Evolutionary conservation across 2,329 filamentous ascomycete species (phyloP).

Genomic region (Penicillium crustosum): DNA sequence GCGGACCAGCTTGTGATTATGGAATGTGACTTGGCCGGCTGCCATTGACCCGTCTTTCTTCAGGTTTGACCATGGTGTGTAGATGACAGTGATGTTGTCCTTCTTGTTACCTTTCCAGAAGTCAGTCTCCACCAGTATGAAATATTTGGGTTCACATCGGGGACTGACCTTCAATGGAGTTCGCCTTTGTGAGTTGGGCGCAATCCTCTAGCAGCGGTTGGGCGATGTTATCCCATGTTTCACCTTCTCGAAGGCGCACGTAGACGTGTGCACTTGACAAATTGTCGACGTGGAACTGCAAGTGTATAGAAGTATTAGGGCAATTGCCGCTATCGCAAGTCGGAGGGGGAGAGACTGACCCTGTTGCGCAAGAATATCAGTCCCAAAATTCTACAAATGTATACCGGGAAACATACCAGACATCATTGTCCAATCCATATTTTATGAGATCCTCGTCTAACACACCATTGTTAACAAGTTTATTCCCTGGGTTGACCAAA

Average conservation of each 20-base stretch:
- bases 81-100: constrained; percentile 94
- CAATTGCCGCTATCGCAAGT: neutral
- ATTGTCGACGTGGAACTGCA: constrained; percentile 93
- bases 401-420: constrained; percentile 63
- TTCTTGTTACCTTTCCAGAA: constrained; percentile 80
- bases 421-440: constrained; percentile 89
- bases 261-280: constrained; percentile 96
- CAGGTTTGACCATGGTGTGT: constrained; percentile 96
- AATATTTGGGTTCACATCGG: constrained; percentile 1
- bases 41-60: constrained; percentile 96
- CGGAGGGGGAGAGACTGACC: constrained; percentile 28
- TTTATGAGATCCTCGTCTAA: constrained; percentile 91
- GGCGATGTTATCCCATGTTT: constrained; percentile 81
- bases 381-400: neutral
- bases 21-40: constrained; percentile 90
- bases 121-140: constrained; percentile 16
- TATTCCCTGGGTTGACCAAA: neutral
- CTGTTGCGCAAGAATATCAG: constrained; percentile 22
- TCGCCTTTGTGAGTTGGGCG: constrained; percentile 97
- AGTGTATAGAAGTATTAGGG: constrained; percentile 12
- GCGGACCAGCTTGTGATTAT: constrained; percentile 80
- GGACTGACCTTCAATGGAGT: constrained; percentile 83
- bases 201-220: constrained; percentile 76
- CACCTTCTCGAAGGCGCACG: constrained; percentile 74
- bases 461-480: constrained; percentile 1